Conservation (phyloP, 2,329 filamentous ascomycete species). For the Nannizziopsis barbatae region DNA sequence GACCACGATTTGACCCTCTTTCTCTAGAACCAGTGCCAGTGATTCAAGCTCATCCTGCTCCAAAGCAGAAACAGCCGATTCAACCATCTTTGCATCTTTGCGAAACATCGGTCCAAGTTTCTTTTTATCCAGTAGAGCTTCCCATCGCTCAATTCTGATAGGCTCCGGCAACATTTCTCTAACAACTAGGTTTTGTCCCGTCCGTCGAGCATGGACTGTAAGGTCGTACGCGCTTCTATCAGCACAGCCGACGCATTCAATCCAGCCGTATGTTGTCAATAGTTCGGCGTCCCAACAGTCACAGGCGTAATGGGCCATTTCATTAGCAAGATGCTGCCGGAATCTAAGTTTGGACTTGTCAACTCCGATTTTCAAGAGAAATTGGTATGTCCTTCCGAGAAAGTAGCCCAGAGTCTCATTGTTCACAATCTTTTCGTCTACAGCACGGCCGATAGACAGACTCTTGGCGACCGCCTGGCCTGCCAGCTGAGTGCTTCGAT, state of each 20-base stretch:
- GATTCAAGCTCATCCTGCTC: conserved; percentile 72
- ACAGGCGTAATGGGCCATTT: conserved; percentile 85
- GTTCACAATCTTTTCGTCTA: conserved; percentile 70
- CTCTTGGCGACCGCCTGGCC: conserved; percentile 67
- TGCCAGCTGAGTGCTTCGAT: conserved; percentile 71
- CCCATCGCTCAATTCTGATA: conserved; percentile 71
- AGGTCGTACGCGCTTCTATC: conserved; percentile 92
- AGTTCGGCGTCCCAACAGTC: conserved; percentile 99
- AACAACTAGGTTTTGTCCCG: conserved; percentile 73
- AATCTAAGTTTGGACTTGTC: conserved; percentile 84
- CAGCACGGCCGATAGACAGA: conserved; percentile 74
- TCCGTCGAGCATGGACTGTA: conserved; percentile 85
- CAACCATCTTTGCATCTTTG: conserved; percentile 80
- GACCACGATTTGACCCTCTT: conserved; percentile 63
- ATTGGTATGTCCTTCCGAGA: conserved; percentile 81
- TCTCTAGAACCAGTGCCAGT: conserved; percentile 60
- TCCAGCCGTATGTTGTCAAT: conserved; percentile 85
- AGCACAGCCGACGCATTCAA: conserved; percentile 95
- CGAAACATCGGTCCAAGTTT: conserved; percentile 92
- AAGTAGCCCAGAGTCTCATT: conserved; percentile 99
- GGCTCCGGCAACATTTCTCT: conserved; percentile 71
- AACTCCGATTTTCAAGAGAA: conserved; percentile 77
- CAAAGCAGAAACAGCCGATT: conserved; percentile 63
- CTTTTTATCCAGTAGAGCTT: conserved; percentile 82
- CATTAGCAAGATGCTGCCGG: conserved; percentile 88